phyloP scores from a whole-genome alignment of 495 filamentous ascomycete genomes.

The Alectoria sarmentosa region DNA sequence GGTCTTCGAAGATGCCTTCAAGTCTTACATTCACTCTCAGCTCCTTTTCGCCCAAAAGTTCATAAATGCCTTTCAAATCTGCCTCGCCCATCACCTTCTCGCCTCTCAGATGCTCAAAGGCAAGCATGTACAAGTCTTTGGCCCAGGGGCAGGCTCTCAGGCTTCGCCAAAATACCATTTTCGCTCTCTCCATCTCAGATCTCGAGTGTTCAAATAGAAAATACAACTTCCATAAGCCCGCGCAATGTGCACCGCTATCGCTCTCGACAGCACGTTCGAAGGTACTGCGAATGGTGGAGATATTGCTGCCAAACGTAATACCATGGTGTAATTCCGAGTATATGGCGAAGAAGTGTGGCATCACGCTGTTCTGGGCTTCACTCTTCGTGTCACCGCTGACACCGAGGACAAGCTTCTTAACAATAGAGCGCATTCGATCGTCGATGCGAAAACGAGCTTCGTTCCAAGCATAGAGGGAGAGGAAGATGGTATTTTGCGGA shows the following conservation, averaged over 20 bases:
- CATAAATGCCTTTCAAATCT: constrained; percentile 42
- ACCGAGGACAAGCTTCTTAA: constrained; percentile 41
- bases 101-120: constrained; percentile 46
- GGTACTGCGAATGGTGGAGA: constrained; percentile 53
- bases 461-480: constrained; percentile 64
- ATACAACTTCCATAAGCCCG: constrained; percentile 61
- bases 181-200: constrained; percentile 38
- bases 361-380: constrained; percentile 38
- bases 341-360: constrained; percentile 61
- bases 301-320: constrained; percentile 42
- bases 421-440: constrained; percentile 59
- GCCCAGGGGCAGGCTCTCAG: constrained; percentile 65
- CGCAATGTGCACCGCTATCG: constrained; percentile 28
- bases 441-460: constrained; percentile 60
- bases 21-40: constrained; percentile 43
- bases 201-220: constrained; percentile 47
- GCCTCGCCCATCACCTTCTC: constrained; percentile 32
- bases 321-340: constrained; percentile 51
- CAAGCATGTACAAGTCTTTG: constrained; percentile 60
- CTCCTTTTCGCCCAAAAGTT: constrained; percentile 47
- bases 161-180: constrained; percentile 41
- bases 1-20: constrained; percentile 30
- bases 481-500: constrained; percentile 72
- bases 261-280: constrained; percentile 61
- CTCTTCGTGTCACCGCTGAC: constrained; percentile 9